Percentiles rank a stretch among this genome's conserved stretches.
phyloP scores from a whole-genome alignment of 2,329 filamentous ascomycete genomes.

The Colletotrichum shisoi region DNA sequence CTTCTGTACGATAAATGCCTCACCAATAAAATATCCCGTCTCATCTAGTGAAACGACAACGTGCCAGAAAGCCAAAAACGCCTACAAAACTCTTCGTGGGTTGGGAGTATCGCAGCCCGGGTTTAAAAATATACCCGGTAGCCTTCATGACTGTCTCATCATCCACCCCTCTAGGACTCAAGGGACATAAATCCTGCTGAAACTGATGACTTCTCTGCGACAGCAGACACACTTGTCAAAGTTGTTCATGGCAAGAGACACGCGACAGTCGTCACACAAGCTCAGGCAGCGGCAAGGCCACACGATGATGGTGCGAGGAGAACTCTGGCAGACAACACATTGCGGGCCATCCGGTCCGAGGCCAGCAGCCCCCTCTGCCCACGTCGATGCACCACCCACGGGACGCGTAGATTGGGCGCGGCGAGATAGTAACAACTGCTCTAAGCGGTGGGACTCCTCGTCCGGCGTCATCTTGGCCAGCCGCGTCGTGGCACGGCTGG shows the following conservation, averaged over 20 bases:
- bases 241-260: conserved; percentile 95
- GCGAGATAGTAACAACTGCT: conserved; percentile 66
- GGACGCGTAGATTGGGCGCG: conserved; percentile 45
- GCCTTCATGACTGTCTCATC: neutral
- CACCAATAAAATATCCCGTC: conserved; percentile 23
- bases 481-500: conserved; percentile 45
- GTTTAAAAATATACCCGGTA: neutral
- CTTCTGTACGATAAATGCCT: conserved; percentile 9
- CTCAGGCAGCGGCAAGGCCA: conserved; percentile 97
- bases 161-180: conserved; percentile 5
- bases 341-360: conserved; percentile 77
- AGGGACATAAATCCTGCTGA: conserved; percentile 90
- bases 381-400: conserved; percentile 52
- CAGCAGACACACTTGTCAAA: conserved; percentile 97
- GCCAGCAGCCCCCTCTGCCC: conserved; percentile 75
- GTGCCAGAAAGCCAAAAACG: conserved; percentile 12
- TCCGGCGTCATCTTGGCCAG: conserved; percentile 59
- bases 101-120: neutral
- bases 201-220: conserved; percentile 84
- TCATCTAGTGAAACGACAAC: conserved; percentile 3
- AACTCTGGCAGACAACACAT: conserved; percentile 91
- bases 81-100: neutral
- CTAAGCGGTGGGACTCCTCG: conserved; percentile 68
- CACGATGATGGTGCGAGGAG: conserved; percentile 86
- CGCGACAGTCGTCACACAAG: conserved; percentile 92